Percentiles rank a stretch among this genome's conserved stretches.
These are phyloP conservation scores for Porcisia deanei DNA, from an alignment of 208 protist genomes.

Conservation along the genomic window DNA sequence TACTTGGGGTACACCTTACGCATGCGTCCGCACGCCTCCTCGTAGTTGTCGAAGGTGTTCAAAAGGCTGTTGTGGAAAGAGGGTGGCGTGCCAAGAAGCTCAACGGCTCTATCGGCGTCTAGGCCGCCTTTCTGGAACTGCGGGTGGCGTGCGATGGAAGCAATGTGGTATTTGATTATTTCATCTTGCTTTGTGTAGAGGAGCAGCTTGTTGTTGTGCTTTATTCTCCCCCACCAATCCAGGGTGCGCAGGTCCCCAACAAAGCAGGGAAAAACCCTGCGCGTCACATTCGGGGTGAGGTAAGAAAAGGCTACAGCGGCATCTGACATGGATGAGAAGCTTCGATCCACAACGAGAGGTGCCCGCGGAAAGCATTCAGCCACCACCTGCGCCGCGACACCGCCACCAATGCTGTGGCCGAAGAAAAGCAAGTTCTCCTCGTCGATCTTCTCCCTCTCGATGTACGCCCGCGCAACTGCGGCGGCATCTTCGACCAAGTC, in stretches of 20 bases:
- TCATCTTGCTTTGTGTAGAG: conserved; percentile 70
- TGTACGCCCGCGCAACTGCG: conserved; percentile 41
- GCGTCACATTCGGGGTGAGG: conserved; percentile 45
- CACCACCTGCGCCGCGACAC: conserved; percentile 56
- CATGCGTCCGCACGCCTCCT: conserved; percentile 23
- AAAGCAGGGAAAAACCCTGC: conserved; percentile 31
- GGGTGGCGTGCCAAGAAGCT: conserved; percentile 38
- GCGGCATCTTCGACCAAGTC: conserved; percentile 70
- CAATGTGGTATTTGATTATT: conserved; percentile 55
- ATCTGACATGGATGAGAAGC: conserved; percentile 76
- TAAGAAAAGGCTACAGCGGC: conserved; percentile 67
- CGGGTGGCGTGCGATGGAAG: conserved; percentile 49
- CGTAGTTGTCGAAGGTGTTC: conserved; percentile 24
- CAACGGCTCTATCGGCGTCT: conserved; percentile 27
- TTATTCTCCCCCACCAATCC: conserved; percentile 31
- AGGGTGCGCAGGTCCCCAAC: conserved; percentile 66
- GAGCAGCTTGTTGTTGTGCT: conserved; percentile 59
- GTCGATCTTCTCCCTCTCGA: conserved; percentile 39
- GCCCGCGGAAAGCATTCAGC: conserved; percentile 24
- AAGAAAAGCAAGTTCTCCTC: conserved; percentile 57
- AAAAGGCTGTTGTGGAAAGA: conserved; percentile 32
- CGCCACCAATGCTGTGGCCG: conserved; percentile 86
- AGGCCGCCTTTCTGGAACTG: conserved; percentile 35
- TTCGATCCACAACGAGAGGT: conserved; percentile 71
- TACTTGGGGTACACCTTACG: conserved; percentile 12